A percentile compares a stretch with the other conserved stretches of the same genome.
These are phyloP conservation scores for Vickermania spadyakhi DNA, from an alignment of 208 protist genomes.

Conservation along the genomic window DNA sequence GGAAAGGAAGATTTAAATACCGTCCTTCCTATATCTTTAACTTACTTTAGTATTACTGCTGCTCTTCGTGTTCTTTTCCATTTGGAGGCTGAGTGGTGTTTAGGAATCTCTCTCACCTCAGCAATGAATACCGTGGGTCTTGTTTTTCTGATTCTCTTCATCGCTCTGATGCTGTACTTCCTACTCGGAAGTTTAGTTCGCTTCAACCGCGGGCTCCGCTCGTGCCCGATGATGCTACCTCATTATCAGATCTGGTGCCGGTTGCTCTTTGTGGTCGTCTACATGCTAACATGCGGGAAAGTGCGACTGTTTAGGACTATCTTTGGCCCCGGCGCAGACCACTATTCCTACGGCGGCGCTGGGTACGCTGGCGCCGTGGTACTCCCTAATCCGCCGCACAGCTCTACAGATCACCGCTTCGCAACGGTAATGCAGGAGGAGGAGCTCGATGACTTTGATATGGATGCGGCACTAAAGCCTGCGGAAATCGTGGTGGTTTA, in stretches of 20 bases:
- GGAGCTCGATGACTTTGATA: slow-evolving; percentile 21
- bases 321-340: background rate
- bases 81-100: too few relatives aligned
- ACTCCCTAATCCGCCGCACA: slow-evolving; percentile 17
- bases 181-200: slow-evolving; percentile 55
- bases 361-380: slow-evolving; percentile 5
- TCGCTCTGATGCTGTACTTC: slow-evolving; percentile 40
- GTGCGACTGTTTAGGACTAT: slow-evolving; percentile 5
- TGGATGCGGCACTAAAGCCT: slow-evolving; percentile 24
- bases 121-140: slow-evolving; percentile 9
- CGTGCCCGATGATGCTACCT: slow-evolving; percentile 63
- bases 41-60: too few relatives aligned
- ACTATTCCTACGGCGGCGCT: slow-evolving; percentile 1
- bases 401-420: background rate
- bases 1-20: too few relatives aligned
- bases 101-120: too few relatives aligned
- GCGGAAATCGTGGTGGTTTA: slow-evolving; percentile 27
- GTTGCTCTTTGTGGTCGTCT: slow-evolving; percentile 14
- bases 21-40: too few relatives aligned
- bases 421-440: slow-evolving; percentile 14
- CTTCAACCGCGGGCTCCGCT: slow-evolving; percentile 55
- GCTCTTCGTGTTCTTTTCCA: too few relatives aligned
- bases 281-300: slow-evolving; percentile 37
- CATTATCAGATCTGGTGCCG: slow-evolving; percentile 69
- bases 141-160: slow-evolving; percentile 25